These are phyloP conservation scores for Erysimum cheiranthoides DNA, from an alignment of 345 rosid genomes.

Conservation along the genomic window DNA sequence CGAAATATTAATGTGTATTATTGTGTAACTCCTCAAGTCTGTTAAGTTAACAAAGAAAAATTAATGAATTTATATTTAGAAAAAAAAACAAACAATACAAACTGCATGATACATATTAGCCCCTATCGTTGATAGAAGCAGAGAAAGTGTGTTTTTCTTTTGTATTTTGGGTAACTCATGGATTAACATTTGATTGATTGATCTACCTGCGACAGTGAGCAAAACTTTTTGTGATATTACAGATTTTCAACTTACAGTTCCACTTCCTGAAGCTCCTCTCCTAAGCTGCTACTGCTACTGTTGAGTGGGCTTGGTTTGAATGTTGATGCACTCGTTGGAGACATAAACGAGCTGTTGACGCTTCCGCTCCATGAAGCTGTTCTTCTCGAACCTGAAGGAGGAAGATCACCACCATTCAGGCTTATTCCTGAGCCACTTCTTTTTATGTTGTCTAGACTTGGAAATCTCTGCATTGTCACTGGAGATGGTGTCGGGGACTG, in stretches of 20 bases:
- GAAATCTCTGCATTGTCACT: conserved; percentile 62
- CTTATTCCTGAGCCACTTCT: conserved; percentile 41
- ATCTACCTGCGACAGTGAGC: conserved; percentile 27
- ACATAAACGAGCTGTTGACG: conserved; percentile 48
- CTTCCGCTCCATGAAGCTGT: conserved; percentile 94
- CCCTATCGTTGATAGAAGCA: conserved; percentile 29
- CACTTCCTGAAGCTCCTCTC: conserved; percentile 93
- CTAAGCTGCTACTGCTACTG: conserved; percentile 62
- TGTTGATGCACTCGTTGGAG: conserved; percentile 42
- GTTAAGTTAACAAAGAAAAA: conserved; percentile 26
- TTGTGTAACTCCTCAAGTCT: conserved; percentile 24
- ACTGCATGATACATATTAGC: conserved; percentile 35
- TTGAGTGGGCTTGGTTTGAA: conserved; percentile 45
- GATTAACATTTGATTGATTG: conserved; percentile 41
- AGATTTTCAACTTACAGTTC: conserved; percentile 62
- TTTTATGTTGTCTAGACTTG: conserved; percentile 71
- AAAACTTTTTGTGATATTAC: conserved; percentile 40
- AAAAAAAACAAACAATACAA: conserved; percentile 19
- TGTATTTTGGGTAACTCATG: conserved; percentile 44
- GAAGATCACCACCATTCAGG: conserved; percentile 40
- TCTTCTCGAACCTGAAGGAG: conserved; percentile 58
- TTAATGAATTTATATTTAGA: conserved; percentile 35
- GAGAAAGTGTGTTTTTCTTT: background rate
- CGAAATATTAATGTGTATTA: conserved; percentile 19
- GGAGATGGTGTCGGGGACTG: conserved; percentile 50